These are phyloP conservation scores for Termitomyces sp. DNA, from an alignment of 768 basidiomycete genomes.

Conservation along the genomic window DNA sequence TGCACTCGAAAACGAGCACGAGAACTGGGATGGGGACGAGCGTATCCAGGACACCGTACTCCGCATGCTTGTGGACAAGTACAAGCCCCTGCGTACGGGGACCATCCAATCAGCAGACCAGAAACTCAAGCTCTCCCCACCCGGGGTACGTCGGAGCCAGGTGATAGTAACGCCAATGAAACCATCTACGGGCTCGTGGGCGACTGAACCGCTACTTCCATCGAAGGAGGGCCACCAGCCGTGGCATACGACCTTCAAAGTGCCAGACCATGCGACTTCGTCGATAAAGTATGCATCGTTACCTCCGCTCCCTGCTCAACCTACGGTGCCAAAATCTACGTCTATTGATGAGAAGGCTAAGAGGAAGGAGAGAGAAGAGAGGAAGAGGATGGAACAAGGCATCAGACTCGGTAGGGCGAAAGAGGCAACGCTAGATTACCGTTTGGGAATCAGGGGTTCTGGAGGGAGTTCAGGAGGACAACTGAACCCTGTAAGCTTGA, in stretches of 20 bases:
- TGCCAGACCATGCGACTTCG: conserved; percentile 49
- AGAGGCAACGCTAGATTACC: conserved; percentile 77
- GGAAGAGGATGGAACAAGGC: conserved; percentile 50
- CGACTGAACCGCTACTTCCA: conserved; percentile 50
- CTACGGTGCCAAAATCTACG: conserved; percentile 1
- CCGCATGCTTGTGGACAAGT: conserved; percentile 84
- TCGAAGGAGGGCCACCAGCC: conserved; percentile 56
- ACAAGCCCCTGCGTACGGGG: conserved; percentile 74
- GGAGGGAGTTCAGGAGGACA: conserved; percentile 19
- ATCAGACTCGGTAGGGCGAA: conserved; percentile 57
- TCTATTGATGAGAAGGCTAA: conserved; percentile 33
- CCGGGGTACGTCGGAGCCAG: conserved; percentile 28
- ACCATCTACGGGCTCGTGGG: conserved; percentile 38
- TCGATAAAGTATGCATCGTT: conserved; percentile 54
- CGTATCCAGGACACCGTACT: conserved; percentile 64
- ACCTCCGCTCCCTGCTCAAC: conserved; percentile 23
- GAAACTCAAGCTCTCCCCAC: conserved; percentile 52
- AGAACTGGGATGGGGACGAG: conserved; percentile 82
- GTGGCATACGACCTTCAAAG: conserved; percentile 68
- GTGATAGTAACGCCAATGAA: conserved; percentile 8
- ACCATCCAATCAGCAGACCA: conserved; percentile 59
- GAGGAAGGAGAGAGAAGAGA: conserved; percentile 44
- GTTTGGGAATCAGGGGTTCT: conserved; percentile 48
- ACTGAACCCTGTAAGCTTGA: conserved; percentile 58
- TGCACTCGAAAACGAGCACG: conserved; percentile 41